phyloP scores from a whole-genome alignment of 2,329 filamentous ascomycete species.

The Furcasterigmium sp. region DNA sequence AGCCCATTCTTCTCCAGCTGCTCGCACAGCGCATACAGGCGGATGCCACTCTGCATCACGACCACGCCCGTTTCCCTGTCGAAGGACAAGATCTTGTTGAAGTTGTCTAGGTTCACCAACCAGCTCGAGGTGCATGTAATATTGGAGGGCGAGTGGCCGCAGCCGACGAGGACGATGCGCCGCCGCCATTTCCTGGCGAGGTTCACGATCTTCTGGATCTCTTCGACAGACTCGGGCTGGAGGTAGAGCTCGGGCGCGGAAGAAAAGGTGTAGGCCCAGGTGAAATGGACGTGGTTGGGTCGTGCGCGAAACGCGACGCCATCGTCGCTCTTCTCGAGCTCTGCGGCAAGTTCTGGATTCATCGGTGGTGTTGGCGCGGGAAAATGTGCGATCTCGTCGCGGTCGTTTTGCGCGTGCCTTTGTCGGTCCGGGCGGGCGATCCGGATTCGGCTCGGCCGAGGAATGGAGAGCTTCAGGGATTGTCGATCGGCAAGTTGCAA shows the following conservation, averaged over 20 bases:
- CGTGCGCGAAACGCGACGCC: constrained; percentile 70
- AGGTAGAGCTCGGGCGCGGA: constrained; percentile 88
- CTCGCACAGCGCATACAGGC: constrained; percentile 68
- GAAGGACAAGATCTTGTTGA: constrained; percentile 65
- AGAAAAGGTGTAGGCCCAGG: constrained; percentile 92
- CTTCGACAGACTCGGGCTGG: constrained; percentile 70
- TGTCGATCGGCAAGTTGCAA: not conserved
- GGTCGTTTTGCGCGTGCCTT: not conserved
- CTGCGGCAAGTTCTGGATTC: constrained; percentile 28
- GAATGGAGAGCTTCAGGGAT: not conserved
- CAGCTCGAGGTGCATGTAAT: constrained; percentile 90
- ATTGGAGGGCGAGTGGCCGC: constrained; percentile 86
- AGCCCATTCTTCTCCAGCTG: constrained; percentile 71
- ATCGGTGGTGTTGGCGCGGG: constrained; percentile 16
- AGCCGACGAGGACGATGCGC: constrained; percentile 81
- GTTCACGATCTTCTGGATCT: constrained; percentile 78
- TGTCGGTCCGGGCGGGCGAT: not conserved
- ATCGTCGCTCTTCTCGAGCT: constrained; percentile 24
- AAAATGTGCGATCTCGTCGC: not conserved
- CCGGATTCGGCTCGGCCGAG: not conserved
- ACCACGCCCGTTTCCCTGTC: constrained; percentile 62
- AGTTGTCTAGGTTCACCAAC: constrained; percentile 89
- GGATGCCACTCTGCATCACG: constrained; percentile 82
- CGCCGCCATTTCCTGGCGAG: constrained; percentile 77
- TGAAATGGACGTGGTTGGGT: constrained; percentile 71